Base-by-base conservation (phyloP, 73 alveolate genomes). In the Symbiodinium pilosum region DNA sequence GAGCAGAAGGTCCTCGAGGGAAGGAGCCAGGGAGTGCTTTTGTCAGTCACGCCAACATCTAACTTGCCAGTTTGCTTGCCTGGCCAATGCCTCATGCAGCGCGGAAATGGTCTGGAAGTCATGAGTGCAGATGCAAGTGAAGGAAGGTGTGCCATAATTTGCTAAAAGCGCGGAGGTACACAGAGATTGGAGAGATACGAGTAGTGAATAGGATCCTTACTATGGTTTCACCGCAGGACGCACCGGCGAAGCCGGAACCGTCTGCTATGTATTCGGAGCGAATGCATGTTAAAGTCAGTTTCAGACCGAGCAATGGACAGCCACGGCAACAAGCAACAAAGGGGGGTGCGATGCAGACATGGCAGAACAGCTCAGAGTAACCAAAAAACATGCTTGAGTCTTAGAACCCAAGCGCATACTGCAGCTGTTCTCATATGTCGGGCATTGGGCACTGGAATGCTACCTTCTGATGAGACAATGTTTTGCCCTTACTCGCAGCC, bases 21-120 rank as follows among this genome's bases (percentile, higher is more conserved):
- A 43, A 42, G 97, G 54, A 43, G 52, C 38, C 56, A 16, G 41
- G 97, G 97, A 38, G 89, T 42, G 47, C 97, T 91, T 51, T 47
- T 88, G 11, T 20, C 71, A 5, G 97, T 91, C 51, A 41, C 30
- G 89, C 97, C 97, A 0, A 69, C 83, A 40, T 68, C 97, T 36
- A 71, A 42, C n/a, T 28, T 91, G 97, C 97, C 97, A 34, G 97
- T 91, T n/a, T 91, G 97, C 81, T 34, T 91, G 56, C 97, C 89
- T 4, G 97, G 97, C 81, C 97, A 91, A 42, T 91, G 97, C 88
- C 47, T 91, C 77, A 88, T 91, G 89, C 97, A 71, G 81, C 77
- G 47, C n/a, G 88, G 59, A 75, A 69, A 91, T 43, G 97, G 97
- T 39, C 81, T 91, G 20, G 83, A 41, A 12, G 7, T 73, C 44